phyloP scores from a whole-genome alignment of 768 basidiomycete species.

The Clitopilus hobsonii region DNA sequence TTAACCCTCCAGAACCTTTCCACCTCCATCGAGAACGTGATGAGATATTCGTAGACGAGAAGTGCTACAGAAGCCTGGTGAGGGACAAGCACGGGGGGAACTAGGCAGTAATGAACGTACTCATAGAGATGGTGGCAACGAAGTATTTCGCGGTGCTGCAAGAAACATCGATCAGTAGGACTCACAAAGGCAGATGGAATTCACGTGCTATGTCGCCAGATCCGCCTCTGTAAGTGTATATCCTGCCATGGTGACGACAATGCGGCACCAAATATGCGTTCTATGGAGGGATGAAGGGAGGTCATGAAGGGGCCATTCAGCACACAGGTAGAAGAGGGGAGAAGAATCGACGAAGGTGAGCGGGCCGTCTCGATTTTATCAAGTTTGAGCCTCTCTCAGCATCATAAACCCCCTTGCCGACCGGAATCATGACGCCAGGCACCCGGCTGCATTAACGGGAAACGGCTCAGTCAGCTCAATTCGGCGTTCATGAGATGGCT shows the following conservation, averaged over 20 bases:
- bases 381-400: too few relatives aligned
- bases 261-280: too few relatives aligned
- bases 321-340: neutral
- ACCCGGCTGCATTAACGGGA: neutral
- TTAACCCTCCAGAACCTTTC: slow-evolving; percentile 29
- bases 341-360: neutral
- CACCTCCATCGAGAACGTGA: slow-evolving; percentile 32
- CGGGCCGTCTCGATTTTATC: neutral
- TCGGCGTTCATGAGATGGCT: too few relatives aligned
- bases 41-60: slow-evolving; percentile 33
- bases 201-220: neutral
- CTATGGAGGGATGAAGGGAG: too few relatives aligned
- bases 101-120: neutral
- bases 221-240: neutral
- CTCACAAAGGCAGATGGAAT: neutral
- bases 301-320: too few relatives aligned
- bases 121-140: neutral
- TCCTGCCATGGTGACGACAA: neutral
- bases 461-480: too few relatives aligned
- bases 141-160: neutral
- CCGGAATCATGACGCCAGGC: neutral
- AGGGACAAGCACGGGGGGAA: too few relatives aligned
- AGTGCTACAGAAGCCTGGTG: too few relatives aligned
- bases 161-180: neutral
- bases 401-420: neutral